Conservation (phyloP, 2,329 filamentous ascomycete genomes). For the Coniochaeta pulveracea region DNA sequence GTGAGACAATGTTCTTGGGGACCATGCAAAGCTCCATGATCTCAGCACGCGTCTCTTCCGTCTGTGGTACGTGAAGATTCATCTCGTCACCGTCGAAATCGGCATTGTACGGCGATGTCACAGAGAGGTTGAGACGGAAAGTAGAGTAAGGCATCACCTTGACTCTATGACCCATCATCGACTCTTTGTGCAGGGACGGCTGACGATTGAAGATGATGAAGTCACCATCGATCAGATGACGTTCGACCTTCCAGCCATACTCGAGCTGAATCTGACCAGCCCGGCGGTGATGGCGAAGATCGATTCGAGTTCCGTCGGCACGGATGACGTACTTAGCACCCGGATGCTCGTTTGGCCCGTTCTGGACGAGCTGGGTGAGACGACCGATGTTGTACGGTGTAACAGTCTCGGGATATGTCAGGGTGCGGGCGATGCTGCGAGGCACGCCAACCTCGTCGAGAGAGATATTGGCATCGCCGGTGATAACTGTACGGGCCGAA, state of each 20-base stretch:
- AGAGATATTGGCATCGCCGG: slow-evolving; percentile 91
- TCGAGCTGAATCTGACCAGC: slow-evolving; percentile 78
- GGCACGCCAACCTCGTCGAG: slow-evolving; percentile 97
- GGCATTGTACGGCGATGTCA: slow-evolving; percentile 97
- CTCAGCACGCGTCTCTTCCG: slow-evolving; percentile 91
- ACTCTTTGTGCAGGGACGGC: slow-evolving; percentile 97
- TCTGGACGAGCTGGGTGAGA: slow-evolving; percentile 78
- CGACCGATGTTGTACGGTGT: slow-evolving; percentile 97
- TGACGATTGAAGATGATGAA: slow-evolving; percentile 99
- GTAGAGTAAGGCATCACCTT: slow-evolving; percentile 98
- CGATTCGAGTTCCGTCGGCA: slow-evolving; percentile 85
- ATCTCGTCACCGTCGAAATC: slow-evolving; percentile 99
- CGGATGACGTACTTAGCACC: slow-evolving; percentile 95
- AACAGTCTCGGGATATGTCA: slow-evolving; percentile 95
- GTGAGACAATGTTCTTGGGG: slow-evolving; percentile 96
- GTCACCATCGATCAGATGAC: slow-evolving; percentile 90
- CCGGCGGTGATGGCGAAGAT: slow-evolving; percentile 85
- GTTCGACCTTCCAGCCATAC: slow-evolving; percentile 98
- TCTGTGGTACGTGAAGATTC: slow-evolving; percentile 98
- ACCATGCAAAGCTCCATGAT: slow-evolving; percentile 92
- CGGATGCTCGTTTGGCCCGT: slow-evolving; percentile 88
- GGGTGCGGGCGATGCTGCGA: slow-evolving; percentile 77
- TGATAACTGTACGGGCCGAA: slow-evolving; percentile 98
- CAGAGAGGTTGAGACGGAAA: slow-evolving; percentile 92
- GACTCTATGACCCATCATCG: slow-evolving; percentile 99